phyloP scores from a whole-genome alignment of 345 rosid species.

The Boechera retrofracta region DNA sequence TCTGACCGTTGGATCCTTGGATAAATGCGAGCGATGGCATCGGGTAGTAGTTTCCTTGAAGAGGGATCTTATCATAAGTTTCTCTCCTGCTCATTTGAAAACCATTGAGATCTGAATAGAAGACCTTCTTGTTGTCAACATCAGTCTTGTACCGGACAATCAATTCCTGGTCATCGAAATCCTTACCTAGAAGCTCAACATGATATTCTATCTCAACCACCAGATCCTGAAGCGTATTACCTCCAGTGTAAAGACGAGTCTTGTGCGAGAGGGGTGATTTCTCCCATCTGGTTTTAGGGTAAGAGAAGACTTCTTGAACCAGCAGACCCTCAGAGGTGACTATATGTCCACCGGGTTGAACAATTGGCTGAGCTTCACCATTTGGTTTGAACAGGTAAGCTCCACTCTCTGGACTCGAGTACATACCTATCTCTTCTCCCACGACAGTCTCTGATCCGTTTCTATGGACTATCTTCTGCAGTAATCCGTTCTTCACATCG shows the following conservation, averaged over 20 bases:
- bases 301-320: conserved; percentile 84
- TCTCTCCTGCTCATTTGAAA: conserved; percentile 99
- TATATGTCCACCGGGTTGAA: conserved; percentile 63
- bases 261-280: conserved; percentile 75
- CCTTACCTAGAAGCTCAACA: conserved; percentile 76
- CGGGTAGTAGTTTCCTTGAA: conserved; percentile 98
- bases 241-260: conserved; percentile 77
- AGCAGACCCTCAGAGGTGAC: conserved; percentile 74
- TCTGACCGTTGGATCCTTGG: conserved; percentile 80
- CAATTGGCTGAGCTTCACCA: conserved; percentile 77
- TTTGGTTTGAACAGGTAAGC: conserved; percentile 89
- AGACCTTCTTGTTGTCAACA: conserved; percentile 63
- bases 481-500: conserved; percentile 65
- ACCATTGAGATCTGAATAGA: conserved; percentile 94
- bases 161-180: conserved; percentile 80
- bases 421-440: conserved; percentile 81
- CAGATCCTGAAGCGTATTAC: conserved; percentile 60
- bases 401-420: conserved; percentile 78
- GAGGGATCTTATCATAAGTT: conserved; percentile 90
- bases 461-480: conserved; percentile 60
- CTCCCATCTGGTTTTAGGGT: conserved; percentile 77
- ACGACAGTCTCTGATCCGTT: conserved; percentile 58
- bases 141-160: conserved; percentile 86
- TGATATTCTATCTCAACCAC: conserved; percentile 89
- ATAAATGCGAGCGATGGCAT: conserved; percentile 95